Conservation (phyloP, 1,139 yeast genomes). For the Candida sp. region DNA sequence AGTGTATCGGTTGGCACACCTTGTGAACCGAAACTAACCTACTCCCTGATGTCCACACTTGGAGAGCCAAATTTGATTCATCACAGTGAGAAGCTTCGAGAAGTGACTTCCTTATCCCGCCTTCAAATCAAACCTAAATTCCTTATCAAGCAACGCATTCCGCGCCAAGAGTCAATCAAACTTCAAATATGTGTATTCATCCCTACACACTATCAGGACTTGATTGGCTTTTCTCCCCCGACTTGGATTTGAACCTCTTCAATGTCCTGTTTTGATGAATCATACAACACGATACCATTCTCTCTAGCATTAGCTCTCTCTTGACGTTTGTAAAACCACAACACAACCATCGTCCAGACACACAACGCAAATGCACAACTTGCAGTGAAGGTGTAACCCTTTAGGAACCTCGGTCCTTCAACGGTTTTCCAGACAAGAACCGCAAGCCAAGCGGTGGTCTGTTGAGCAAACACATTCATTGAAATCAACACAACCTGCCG, state of each 20-base stretch:
- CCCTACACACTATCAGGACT: no score
- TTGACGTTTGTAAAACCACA: constrained; percentile 60
- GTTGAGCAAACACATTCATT: constrained; percentile 49
- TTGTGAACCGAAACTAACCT: no score
- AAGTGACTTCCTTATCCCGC: no score
- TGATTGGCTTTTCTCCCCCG: neutral
- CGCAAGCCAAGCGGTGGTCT: constrained; percentile 48
- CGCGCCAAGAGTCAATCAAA: no score
- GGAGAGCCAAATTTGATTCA: no score
- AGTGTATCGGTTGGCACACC: no score
- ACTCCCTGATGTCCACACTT: no score
- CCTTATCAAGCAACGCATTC: no score
- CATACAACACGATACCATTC: constrained; percentile 56
- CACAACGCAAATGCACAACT: constrained; percentile 53
- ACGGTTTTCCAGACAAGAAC: constrained; percentile 54
- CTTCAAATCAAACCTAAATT: no score
- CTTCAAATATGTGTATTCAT: no score
- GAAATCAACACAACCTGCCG: constrained; percentile 48
- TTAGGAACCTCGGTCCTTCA: constrained; percentile 42
- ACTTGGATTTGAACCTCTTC: constrained; percentile 2
- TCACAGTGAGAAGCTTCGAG: no score
- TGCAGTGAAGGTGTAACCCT: constrained; percentile 54
- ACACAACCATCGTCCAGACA: constrained; percentile 57
- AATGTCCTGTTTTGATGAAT: constrained; percentile 27
- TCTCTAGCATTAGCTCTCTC: constrained; percentile 54